Percentiles rank a stretch among this genome's conserved stretches.
Evolutionary conservation across 441 rosid genomes (phyloP).

Genomic region (Omphalea diandra): DNA sequence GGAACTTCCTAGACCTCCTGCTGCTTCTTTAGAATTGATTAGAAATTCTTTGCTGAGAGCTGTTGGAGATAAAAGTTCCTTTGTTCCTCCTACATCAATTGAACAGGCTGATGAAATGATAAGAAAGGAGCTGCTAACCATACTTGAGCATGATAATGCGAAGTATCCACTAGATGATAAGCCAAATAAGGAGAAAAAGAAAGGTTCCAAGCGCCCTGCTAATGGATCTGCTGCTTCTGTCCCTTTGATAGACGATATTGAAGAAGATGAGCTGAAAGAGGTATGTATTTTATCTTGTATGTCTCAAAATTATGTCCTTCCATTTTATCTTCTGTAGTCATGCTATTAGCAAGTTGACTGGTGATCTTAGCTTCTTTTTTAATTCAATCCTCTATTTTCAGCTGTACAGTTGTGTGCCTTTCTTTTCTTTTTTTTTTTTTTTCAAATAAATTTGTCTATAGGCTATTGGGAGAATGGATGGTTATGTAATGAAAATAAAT

Average conservation of each 20-base stretch:
- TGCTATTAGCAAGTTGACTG: not conserved
- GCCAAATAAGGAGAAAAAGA: constrained; percentile 69
- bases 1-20: constrained; percentile 94
- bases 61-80: constrained; percentile 89
- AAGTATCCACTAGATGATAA: constrained; percentile 94
- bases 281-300: constrained; percentile 35
- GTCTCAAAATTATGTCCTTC: not conserved
- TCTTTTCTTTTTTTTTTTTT: too few species aligned
- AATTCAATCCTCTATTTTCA: too few species aligned
- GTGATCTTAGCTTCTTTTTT: not conserved
- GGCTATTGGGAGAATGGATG: not conserved
- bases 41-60: constrained; percentile 75
- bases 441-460: too few species aligned
- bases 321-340: not conserved
- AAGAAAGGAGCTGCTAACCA: constrained; percentile 65
- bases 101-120: constrained; percentile 96
- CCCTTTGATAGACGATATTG: constrained; percentile 73
- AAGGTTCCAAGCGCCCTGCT: constrained; percentile 61
- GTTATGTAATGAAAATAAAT: not conserved
- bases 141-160: constrained; percentile 93
- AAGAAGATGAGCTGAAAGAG: constrained; percentile 76
- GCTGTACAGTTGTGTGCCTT: too few species aligned
- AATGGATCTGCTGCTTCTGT: constrained; percentile 50
- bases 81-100: constrained; percentile 82
- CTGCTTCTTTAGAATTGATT: constrained; percentile 82